Evolutionary conservation across 192 early-diverging fungal species (phyloP).

Genomic region (Coemansia sp.): DNA sequence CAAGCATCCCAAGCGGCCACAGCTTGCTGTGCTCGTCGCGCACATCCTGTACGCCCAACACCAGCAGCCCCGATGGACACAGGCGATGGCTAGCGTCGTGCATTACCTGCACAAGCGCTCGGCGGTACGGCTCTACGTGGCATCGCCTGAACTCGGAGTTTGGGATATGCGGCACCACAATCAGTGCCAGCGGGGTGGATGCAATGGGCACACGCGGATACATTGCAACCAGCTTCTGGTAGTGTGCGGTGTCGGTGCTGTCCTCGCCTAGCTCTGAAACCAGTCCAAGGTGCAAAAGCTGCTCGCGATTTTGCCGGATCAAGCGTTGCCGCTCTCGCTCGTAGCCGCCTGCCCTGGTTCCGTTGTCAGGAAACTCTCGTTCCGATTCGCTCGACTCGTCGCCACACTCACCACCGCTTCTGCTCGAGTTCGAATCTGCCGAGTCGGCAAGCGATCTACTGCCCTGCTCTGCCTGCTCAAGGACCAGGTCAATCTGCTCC

Average conservation of each 20-base stretch:
- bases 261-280: conserved; percentile 78
- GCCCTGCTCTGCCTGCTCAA: conserved; percentile 14
- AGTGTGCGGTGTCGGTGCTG: conserved; percentile 67
- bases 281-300: conserved; percentile 57
- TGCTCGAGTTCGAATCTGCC: neutral
- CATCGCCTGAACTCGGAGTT: conserved; percentile 37
- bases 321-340: conserved; percentile 45
- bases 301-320: conserved; percentile 47
- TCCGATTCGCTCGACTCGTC: conserved; percentile 11
- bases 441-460: neutral
- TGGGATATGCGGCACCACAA: conserved; percentile 62
- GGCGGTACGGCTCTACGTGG: conserved; percentile 59
- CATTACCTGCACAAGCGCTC: conserved; percentile 59
- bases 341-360: conserved; percentile 34
- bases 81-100: conserved; percentile 55
- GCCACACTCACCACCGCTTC: neutral
- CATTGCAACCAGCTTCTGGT: conserved; percentile 57
- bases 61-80: conserved; percentile 60
- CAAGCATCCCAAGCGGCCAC: conserved; percentile 69
- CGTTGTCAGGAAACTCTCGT: conserved; percentile 29
- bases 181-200: conserved; percentile 49
- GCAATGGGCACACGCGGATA: conserved; percentile 33
- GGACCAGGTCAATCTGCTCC: conserved; percentile 66
- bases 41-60: conserved; percentile 69
- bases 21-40: conserved; percentile 59